Evolutionary conservation across 148 eudicot species (phyloP).

Genomic region (Mesembryanthemum crystallinum): DNA sequence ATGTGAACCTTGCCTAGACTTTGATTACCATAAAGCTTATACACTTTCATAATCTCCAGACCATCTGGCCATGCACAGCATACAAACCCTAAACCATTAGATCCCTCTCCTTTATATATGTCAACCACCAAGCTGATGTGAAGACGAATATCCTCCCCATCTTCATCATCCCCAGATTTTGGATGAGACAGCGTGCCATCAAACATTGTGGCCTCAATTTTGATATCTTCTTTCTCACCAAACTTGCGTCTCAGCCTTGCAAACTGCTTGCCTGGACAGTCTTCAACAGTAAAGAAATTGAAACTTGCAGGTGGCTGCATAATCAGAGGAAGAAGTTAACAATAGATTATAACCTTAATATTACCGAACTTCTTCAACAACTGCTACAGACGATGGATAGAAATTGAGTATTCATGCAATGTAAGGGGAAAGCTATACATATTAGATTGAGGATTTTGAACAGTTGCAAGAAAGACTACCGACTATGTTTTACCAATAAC

Average conservation of each 20-base stretch:
- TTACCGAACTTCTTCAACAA: background rate
- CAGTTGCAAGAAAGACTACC: background rate
- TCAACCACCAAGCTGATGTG: slow-evolving; percentile 66
- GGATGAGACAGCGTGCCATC: slow-evolving; percentile 52
- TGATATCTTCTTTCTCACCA: slow-evolving; percentile 49
- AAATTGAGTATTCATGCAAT: background rate
- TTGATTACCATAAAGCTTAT: slow-evolving; percentile 33
- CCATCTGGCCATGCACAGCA: slow-evolving; percentile 75
- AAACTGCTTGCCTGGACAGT: slow-evolving; percentile 61
- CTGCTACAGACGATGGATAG: background rate
- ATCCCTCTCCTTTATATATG: slow-evolving; percentile 51
- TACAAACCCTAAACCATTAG: slow-evolving; percentile 54
- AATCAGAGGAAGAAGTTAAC: slow-evolving; percentile 7
- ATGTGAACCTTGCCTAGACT: slow-evolving; percentile 43
- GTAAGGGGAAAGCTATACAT: background rate
- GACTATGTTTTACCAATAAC: background rate
- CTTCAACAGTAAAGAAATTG: slow-evolving; percentile 49
- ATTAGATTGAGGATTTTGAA: too few species aligned
- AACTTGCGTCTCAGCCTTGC: slow-evolving; percentile 51
- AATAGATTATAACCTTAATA: slow-evolving; percentile 10
- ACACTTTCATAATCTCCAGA: slow-evolving; percentile 64
- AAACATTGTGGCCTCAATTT: slow-evolving; percentile 72
- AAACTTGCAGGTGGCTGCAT: slow-evolving; percentile 50
- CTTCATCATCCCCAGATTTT: slow-evolving; percentile 40
- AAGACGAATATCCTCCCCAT: slow-evolving; percentile 39